Percentiles rank a stretch among this genome's conserved stretches.
phyloP scores from a whole-genome alignment of 2,329 filamentous ascomycete genomes.

The Pseudogymnoascus sp. region DNA sequence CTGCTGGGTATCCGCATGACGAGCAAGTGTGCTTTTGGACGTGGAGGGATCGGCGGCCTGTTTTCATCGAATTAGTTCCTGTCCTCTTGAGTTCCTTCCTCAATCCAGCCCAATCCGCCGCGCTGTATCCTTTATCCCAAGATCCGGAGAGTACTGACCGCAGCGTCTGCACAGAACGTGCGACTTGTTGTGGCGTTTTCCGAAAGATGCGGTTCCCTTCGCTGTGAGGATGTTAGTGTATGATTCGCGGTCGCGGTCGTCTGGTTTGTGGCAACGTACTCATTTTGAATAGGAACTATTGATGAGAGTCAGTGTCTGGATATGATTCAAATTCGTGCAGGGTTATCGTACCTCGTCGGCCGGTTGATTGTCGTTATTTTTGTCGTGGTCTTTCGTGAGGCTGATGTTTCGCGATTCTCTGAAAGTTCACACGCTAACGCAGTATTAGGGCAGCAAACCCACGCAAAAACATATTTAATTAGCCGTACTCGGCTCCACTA shows the following conservation, averaged over 20 bases:
- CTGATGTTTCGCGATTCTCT: constrained; percentile 9
- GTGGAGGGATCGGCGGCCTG: constrained; percentile 95
- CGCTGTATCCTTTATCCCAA: neutral
- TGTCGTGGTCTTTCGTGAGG: constrained; percentile 11
- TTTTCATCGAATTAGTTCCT: constrained; percentile 10
- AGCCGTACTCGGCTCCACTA: neutral
- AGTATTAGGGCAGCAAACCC: constrained; percentile 9
- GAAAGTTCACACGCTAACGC: constrained; percentile 10
- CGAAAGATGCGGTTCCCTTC: constrained; percentile 29
- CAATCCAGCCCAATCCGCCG: constrained; percentile 2
- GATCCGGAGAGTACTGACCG: constrained; percentile 24
- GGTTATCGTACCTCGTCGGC: constrained; percentile 17
- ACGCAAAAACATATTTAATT: constrained; percentile 7
- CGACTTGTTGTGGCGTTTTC: constrained; percentile 30
- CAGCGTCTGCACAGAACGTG: constrained; percentile 32
- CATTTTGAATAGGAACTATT: constrained; percentile 26
- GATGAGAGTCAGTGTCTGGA: constrained; percentile 12
- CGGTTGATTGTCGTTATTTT: constrained; percentile 20
- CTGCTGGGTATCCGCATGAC: constrained; percentile 90
- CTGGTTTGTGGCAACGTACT: constrained; percentile 21
- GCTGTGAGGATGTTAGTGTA: constrained; percentile 23
- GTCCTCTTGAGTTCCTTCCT: constrained; percentile 1
- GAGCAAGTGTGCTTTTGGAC: constrained; percentile 99
- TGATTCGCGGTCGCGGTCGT: constrained; percentile 10
- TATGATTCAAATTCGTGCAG: neutral